These are phyloP conservation scores for Ogataea polymorpha DNA, from an alignment of 805 yeast genomes.

Conservation along the genomic window DNA sequence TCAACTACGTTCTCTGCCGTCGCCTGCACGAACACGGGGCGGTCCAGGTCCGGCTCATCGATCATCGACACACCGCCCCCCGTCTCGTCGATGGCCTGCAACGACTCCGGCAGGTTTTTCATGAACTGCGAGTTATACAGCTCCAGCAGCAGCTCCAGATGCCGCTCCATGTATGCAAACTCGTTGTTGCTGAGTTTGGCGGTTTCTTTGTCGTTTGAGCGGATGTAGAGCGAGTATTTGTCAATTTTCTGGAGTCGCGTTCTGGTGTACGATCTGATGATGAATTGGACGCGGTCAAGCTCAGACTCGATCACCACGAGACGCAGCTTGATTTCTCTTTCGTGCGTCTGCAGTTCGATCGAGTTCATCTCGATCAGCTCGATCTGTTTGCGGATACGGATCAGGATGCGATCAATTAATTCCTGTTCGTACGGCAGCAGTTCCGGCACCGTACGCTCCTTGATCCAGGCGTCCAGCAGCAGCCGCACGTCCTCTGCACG, in stretches of 20 bases:
- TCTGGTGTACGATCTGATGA: slow-evolving; percentile 78
- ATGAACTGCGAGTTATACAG: slow-evolving; percentile 69
- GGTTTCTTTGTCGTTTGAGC: slow-evolving; percentile 38
- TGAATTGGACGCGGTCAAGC: slow-evolving; percentile 78
- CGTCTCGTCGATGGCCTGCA: slow-evolving; percentile 75
- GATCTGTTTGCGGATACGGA: slow-evolving; percentile 63
- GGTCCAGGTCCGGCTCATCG: slow-evolving; percentile 69
- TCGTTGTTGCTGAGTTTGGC: slow-evolving; percentile 58
- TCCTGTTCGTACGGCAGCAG: slow-evolving; percentile 68
- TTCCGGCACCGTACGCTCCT: slow-evolving; percentile 86
- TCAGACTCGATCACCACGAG: slow-evolving; percentile 88
- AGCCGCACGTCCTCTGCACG: slow-evolving; percentile 39
- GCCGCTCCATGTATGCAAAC: slow-evolving; percentile 61
- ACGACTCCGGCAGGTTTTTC: slow-evolving; percentile 58
- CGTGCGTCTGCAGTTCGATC: slow-evolving; percentile 64
- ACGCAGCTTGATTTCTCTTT: slow-evolving; percentile 68
- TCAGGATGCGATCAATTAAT: slow-evolving; percentile 55
- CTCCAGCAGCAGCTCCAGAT: slow-evolving; percentile 58
- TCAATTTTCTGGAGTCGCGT: slow-evolving; percentile 77
- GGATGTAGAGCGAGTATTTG: slow-evolving; percentile 57
- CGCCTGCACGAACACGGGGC: slow-evolving; percentile 73
- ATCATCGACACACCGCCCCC: slow-evolving; percentile 72
- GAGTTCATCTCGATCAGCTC: slow-evolving; percentile 77
- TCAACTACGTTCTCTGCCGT: slow-evolving; percentile 35
- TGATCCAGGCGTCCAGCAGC: slow-evolving; percentile 67